These are phyloP conservation scores for Stylonectria norvegica DNA, from an alignment of 2,329 filamentous ascomycete species.

Conservation along the genomic window DNA sequence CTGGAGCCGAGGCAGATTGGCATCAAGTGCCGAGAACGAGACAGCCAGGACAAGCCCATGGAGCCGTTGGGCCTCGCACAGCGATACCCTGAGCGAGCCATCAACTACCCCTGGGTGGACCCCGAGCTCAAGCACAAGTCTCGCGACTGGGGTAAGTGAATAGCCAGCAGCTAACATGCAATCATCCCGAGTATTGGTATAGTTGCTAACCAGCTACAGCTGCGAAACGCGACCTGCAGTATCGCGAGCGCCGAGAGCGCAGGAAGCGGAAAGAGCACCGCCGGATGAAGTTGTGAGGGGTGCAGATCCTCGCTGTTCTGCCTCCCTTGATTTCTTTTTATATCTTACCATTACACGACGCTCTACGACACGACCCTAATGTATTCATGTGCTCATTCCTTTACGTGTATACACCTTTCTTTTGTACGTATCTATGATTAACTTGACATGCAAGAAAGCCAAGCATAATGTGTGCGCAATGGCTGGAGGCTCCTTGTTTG, in stretches of 20 bases:
- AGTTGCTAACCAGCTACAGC: slow-evolving; percentile 29
- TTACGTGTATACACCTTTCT: slow-evolving; percentile 1
- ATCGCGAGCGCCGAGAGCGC: slow-evolving; percentile 36
- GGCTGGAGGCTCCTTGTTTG: not conserved
- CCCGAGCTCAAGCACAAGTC: slow-evolving; percentile 36
- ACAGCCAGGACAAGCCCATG: slow-evolving; percentile 35
- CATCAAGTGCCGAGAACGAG: slow-evolving; percentile 40
- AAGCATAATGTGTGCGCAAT: not conserved
- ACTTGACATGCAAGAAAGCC: not conserved
- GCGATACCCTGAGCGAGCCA: slow-evolving; percentile 47
- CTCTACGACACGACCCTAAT: slow-evolving; percentile 24
- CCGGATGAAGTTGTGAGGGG: slow-evolving; percentile 33
- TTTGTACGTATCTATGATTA: not conserved
- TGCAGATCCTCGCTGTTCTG: slow-evolving; percentile 1
- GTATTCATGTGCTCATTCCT: slow-evolving; percentile 21
- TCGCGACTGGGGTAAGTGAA: slow-evolving; percentile 39
- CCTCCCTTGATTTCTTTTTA: slow-evolving; percentile 5
- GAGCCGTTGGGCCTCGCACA: slow-evolving; percentile 38
- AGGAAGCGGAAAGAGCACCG: slow-evolving; percentile 38
- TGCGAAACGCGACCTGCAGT: slow-evolving; percentile 34
- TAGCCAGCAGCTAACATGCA: not conserved
- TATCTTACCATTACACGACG: slow-evolving; percentile 14
- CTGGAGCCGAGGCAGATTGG: slow-evolving; percentile 36
- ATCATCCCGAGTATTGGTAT: too few relatives aligned
- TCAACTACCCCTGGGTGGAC: slow-evolving; percentile 45